Evolutionary conservation across 2,329 filamentous ascomycete species (phyloP).

Genomic region (Xylaria hypoxylon): DNA sequence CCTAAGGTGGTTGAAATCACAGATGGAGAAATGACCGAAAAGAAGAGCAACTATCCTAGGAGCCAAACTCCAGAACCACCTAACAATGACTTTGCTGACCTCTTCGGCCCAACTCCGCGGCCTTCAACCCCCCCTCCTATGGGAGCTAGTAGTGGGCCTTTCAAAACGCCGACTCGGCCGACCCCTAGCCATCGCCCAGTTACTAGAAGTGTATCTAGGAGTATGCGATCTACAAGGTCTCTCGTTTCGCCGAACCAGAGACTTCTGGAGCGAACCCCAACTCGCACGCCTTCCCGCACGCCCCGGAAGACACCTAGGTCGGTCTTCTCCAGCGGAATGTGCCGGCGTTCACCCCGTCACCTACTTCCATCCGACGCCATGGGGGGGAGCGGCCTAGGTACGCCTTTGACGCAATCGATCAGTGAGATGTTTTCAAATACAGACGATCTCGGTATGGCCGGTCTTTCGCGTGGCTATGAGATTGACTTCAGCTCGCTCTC

Average conservation of each 20-base stretch:
- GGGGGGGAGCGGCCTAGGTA: constrained; percentile 36
- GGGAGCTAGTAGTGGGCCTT: constrained; percentile 58
- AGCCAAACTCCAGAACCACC: constrained; percentile 51
- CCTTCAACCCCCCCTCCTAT: constrained; percentile 67
- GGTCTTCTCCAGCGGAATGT: constrained; percentile 24
- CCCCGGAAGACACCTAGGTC: constrained; percentile 55
- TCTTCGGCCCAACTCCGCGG: constrained; percentile 73
- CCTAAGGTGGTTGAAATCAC: constrained; percentile 55
- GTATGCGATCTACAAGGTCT: constrained; percentile 61
- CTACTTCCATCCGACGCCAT: constrained; percentile 45
- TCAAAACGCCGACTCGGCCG: constrained; percentile 73
- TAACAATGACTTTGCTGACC: constrained; percentile 59
- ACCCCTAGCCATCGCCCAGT: constrained; percentile 71
- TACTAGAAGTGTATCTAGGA: constrained; percentile 70
- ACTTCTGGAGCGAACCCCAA: constrained; percentile 62
- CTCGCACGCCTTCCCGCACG: constrained; percentile 51
- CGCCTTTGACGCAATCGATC: constrained; percentile 57
- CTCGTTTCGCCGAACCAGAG: constrained; percentile 59
- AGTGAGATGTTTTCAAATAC: constrained; percentile 72
- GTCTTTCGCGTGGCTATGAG: constrained; percentile 55
- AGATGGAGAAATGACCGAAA: constrained; percentile 50
- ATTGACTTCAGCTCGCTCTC: constrained; percentile 58
- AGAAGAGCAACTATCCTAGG: constrained; percentile 58
- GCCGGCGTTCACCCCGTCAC: constrained; percentile 55
- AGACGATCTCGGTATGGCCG: constrained; percentile 57